phyloP scores from a whole-genome alignment of 1,284 basidiomycete species.

The Pyrrhoderma noxium region DNA sequence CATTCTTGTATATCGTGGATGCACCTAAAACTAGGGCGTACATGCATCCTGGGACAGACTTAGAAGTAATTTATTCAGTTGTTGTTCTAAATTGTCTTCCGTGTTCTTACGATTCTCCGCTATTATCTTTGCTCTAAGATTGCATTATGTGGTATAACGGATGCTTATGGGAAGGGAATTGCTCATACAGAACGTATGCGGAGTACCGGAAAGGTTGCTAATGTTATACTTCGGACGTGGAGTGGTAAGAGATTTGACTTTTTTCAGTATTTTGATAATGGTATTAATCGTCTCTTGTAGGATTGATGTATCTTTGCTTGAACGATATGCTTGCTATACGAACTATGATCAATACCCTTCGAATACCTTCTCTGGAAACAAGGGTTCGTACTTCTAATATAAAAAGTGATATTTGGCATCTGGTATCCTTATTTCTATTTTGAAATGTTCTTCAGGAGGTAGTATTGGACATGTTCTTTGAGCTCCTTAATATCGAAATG shows the following conservation, averaged over 20 bases:
- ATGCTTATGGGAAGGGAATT: conserved; percentile 79
- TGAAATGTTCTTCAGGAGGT: conserved; percentile 55
- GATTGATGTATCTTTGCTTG: conserved; percentile 92
- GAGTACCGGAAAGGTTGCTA: conserved; percentile 71
- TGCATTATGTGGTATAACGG: conserved; percentile 80
- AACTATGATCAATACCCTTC: conserved; percentile 78
- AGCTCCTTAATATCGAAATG: conserved; percentile 85
- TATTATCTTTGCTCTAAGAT: conserved; percentile 41
- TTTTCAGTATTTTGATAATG: conserved; percentile 4
- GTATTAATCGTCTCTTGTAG: conserved; percentile 33
- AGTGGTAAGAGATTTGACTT: conserved; percentile 56
- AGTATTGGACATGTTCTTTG: conserved; percentile 89
- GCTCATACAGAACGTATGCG: conserved; percentile 75
- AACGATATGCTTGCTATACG: conserved; percentile 81
- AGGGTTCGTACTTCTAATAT: conserved; percentile 45
- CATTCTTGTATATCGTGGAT: conserved; percentile 83
- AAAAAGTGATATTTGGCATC: not conserved
- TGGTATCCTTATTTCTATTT: conserved; percentile 2
- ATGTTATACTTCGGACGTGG: conserved; percentile 87
- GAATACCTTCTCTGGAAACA: conserved; percentile 82
- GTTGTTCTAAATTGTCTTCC: not conserved
- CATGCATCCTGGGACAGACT: conserved; percentile 76
- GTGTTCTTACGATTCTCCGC: conserved; percentile 14
- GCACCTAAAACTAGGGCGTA: conserved; percentile 77
- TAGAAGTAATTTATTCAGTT: conserved; percentile 61